Evolutionary conservation across 1,284 basidiomycete genomes (phyloP).

Genomic region (Ceratobasidium sp.): DNA sequence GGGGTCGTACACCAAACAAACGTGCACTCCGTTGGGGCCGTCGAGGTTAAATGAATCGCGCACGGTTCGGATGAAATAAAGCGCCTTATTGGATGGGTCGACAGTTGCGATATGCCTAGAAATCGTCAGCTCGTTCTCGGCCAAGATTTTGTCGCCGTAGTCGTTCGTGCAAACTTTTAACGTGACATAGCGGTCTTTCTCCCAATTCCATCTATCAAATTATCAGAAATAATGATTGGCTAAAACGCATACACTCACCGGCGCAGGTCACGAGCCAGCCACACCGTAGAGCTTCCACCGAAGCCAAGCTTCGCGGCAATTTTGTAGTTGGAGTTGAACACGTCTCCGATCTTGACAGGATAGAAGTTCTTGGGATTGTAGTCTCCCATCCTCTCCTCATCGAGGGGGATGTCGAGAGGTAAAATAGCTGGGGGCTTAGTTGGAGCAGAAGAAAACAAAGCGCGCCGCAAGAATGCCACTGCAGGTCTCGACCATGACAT

Average conservation of each 20-base stretch:
- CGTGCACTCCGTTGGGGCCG: neutral
- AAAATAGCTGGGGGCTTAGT: neutral
- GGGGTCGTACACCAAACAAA: neutral
- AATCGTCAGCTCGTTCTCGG: neutral
- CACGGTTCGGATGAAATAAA: neutral
- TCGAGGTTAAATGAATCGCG: neutral
- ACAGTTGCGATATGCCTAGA: neutral
- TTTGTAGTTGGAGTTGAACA: neutral
- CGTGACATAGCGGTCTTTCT: neutral
- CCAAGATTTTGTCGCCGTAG: neutral
- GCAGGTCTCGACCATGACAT: no score
- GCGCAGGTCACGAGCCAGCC: neutral
- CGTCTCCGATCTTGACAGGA: neutral
- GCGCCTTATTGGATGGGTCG: neutral
- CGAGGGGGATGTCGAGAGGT: neutral
- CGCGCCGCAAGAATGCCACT: no score
- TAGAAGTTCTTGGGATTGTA: constrained; percentile 17
- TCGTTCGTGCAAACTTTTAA: neutral
- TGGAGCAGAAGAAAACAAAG: no score
- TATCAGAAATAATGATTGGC: neutral
- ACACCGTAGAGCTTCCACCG: neutral
- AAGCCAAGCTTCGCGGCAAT: neutral
- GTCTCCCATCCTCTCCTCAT: neutral
- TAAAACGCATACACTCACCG: neutral
- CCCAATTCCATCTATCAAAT: neutral